Evolutionary conservation across 148 eudicot species (phyloP).

Genomic region (Fallopia convolvulus): DNA sequence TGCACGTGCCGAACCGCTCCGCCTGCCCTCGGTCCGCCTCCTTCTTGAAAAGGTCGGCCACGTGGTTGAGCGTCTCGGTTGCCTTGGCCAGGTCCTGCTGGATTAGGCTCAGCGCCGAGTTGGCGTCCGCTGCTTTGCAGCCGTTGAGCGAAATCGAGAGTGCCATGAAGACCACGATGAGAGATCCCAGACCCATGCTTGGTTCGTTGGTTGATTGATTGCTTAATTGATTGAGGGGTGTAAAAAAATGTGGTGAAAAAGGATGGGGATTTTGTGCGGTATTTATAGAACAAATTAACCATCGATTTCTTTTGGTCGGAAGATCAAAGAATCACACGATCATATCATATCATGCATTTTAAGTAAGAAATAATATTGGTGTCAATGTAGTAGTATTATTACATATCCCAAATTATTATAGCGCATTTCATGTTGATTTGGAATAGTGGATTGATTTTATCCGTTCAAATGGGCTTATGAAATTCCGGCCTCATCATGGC

Average conservation of each 20-base stretch:
- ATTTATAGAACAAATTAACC: not conserved
- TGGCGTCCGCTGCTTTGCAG: too few relatives aligned
- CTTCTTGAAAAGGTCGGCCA: not conserved
- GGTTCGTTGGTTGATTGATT: not conserved
- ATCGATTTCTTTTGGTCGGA: too few relatives aligned
- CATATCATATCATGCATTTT: not conserved
- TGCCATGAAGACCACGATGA: not conserved
- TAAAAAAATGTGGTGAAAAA: not conserved
- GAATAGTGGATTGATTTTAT: too few relatives aligned
- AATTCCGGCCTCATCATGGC: too few relatives aligned
- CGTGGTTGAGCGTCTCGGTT: not conserved
- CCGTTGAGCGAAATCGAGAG: not conserved
- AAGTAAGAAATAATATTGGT: not conserved
- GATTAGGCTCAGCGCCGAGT: not conserved
- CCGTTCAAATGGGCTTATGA: too few relatives aligned
- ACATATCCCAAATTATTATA: not conserved
- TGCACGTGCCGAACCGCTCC: constrained; percentile 10
- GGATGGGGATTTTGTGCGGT: not conserved
- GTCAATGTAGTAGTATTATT: not conserved
- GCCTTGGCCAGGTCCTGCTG: not conserved
- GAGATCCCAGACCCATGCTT: not conserved
- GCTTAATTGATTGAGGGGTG: not conserved
- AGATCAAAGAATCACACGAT: too few relatives aligned
- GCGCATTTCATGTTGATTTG: too few relatives aligned
- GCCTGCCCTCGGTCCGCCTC: not conserved